Base-by-base conservation (phyloP, 495 filamentous ascomycete genomes). In the Aspergillus mulundensis region DNA sequence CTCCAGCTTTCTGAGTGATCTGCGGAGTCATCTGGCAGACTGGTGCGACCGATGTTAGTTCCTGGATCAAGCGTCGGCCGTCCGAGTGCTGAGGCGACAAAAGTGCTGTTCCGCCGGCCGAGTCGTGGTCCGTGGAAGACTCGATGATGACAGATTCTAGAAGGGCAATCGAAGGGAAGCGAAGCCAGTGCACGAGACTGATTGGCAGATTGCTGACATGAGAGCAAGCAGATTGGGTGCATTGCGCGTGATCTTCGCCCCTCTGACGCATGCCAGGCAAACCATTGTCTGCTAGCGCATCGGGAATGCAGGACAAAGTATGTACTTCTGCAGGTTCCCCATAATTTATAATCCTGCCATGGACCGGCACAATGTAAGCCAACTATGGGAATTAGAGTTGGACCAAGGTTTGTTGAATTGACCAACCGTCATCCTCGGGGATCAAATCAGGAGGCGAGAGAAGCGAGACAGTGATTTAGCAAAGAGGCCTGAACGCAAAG, bases 371-470 rank as follows among this genome's bases (percentile, higher is more conserved):
- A n/a, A 14, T 19, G 16, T 0, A 43, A n/a, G 32, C n/a, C 39
- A 16, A 23, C 50, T 53, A 53, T 53, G 24, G 50, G 25, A 43
- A n/a, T 41, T 51, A 51, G 38, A 51, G 49, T 51, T 51, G 36
- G 21, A 44, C 34, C 34, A 41, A 51, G 21, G n/a, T 1, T 24
- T 25, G 32, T 24, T 16, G 25, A 12, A 20, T 38, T 3, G 15
- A 51, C 18, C 49, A 34, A 14, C 28, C 18, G 16, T 30, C 10
- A 25, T 20, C 4, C 10, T 42, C 49, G 25, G 49, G 21, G 28
- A 4, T 30, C 28, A 10, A 30, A 30, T 30, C 28, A 30, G n/a
- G n/a, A 23, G 19, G 34, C 19, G 15, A 38, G 7, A 7, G 16
- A 38, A 30, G 36, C 10, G 14, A 32, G 14, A 41, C 30, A 20